phyloP scores from a whole-genome alignment of 257 asterid genomes.

The Fraxinus quadrangulata region DNA sequence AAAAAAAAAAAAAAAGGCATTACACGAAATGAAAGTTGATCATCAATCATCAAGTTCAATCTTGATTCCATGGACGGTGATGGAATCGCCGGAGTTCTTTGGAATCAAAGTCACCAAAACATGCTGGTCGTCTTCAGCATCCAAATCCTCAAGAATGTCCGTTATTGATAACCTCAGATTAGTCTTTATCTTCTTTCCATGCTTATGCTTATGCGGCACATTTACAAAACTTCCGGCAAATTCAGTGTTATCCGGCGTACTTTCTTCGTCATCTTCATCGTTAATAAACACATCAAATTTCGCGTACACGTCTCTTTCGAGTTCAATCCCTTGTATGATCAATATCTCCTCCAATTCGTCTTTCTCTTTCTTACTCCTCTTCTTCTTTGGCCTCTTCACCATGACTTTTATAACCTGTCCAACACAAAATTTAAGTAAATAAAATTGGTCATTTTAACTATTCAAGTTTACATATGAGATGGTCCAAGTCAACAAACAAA shows the following conservation, averaged over 20 bases:
- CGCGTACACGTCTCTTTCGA: constrained; percentile 46
- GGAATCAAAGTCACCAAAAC: constrained; percentile 74
- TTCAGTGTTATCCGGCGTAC: constrained; percentile 52
- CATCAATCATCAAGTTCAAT: constrained; percentile 55
- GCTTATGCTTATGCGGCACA: constrained; percentile 62
- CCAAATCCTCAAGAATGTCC: constrained; percentile 65
- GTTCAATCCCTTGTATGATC: constrained; percentile 53
- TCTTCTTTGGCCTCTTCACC: constrained; percentile 75
- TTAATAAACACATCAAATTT: constrained; percentile 68
- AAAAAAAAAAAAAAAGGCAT: neutral
- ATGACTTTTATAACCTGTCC: constrained; percentile 37
- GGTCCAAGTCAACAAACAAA: no score
- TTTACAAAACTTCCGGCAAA: constrained; percentile 72
- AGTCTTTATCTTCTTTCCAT: constrained; percentile 46
- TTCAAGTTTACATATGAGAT: no score
- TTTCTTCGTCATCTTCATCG: constrained; percentile 59
- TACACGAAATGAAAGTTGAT: neutral
- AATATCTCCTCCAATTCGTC: constrained; percentile 62
- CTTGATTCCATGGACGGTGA: constrained; percentile 48
- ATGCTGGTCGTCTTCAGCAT: constrained; percentile 59
- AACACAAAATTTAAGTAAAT: neutral
- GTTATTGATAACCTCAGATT: constrained; percentile 50
- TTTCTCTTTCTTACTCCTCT: constrained; percentile 63
- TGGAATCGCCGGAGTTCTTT: constrained; percentile 39
- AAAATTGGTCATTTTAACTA: no score